phyloP scores from a whole-genome alignment of 2,329 filamentous ascomycete species.

The Rutstroemia sydowiana region DNA sequence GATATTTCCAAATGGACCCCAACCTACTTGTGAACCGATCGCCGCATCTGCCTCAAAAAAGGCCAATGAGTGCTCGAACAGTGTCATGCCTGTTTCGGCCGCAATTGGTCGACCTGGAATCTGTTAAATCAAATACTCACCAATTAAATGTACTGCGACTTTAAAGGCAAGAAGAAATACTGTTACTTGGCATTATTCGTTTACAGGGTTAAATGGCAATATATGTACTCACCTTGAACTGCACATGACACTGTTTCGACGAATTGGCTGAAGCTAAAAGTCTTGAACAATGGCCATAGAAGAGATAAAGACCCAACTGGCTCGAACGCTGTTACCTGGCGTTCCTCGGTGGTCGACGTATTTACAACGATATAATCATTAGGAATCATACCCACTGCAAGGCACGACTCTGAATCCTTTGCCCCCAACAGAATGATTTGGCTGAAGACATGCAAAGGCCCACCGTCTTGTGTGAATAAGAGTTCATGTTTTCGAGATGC shows the following conservation, averaged over 20 bases:
- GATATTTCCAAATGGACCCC: constrained; percentile 44
- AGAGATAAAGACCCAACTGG: constrained; percentile 65
- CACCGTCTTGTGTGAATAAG: constrained; percentile 63
- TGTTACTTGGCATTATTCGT: not conserved
- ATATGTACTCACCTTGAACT: constrained; percentile 55
- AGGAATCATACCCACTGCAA: constrained; percentile 65
- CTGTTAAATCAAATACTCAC: constrained; percentile 5
- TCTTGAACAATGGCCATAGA: constrained; percentile 68
- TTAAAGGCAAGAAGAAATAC: not conserved
- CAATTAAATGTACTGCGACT: not conserved
- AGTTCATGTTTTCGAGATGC: constrained; percentile 56
- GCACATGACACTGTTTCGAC: constrained; percentile 83
- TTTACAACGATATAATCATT: constrained; percentile 34
- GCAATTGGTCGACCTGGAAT: constrained; percentile 50
- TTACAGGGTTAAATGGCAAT: not conserved
- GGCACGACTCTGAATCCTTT: constrained; percentile 67
- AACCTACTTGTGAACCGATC: constrained; percentile 70
- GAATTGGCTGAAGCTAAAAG: constrained; percentile 70
- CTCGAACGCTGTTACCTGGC: constrained; percentile 12
- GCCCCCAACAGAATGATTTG: constrained; percentile 67
- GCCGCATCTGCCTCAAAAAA: constrained; percentile 93
- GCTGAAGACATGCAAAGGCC: constrained; percentile 64
- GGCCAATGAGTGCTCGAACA: constrained; percentile 91
- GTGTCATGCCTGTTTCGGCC: constrained; percentile 88
- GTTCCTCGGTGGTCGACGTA: not conserved